Conservation (phyloP, 1,139 yeast genomes). For the Geotrichum restrictum region DNA sequence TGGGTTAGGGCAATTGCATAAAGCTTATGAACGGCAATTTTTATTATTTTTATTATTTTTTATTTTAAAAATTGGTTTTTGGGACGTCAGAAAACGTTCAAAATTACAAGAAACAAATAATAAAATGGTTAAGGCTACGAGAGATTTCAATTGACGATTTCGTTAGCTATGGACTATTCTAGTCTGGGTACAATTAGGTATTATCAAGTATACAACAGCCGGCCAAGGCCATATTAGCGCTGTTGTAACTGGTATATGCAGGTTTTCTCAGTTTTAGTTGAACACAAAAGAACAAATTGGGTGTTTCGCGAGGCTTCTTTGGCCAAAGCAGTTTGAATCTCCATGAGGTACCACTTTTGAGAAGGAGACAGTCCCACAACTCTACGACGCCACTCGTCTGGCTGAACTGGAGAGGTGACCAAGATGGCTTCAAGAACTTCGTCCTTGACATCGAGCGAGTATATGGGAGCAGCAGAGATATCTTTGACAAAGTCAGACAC, state of each 20-base stretch:
- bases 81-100: too few relatives aligned
- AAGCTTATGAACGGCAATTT: too few relatives aligned
- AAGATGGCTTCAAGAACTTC: conserved; percentile 80
- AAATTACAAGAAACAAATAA: too few relatives aligned
- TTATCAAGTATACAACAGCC: too few relatives aligned
- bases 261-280: conserved; percentile 69
- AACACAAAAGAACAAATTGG: conserved; percentile 67
- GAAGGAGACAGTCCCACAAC: conserved; percentile 69
- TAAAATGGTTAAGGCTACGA: too few relatives aligned
- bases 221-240: conserved; percentile 9
- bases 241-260: conserved; percentile 45
- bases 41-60: too few relatives aligned
- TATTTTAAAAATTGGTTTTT: too few relatives aligned
- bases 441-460: conserved; percentile 72
- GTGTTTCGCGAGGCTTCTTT: conserved; percentile 71
- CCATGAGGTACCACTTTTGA: conserved; percentile 73
- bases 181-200: too few relatives aligned
- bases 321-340: conserved; percentile 63
- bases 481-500: conserved; percentile 53
- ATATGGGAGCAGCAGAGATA: conserved; percentile 50
- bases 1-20: conserved; percentile 1
- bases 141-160: too few relatives aligned
- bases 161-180: too few relatives aligned
- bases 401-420: conserved; percentile 67
- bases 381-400: conserved; percentile 82